Base-by-base conservation (phyloP, 768 basidiomycete species). In the Agrocybe praecox region DNA sequence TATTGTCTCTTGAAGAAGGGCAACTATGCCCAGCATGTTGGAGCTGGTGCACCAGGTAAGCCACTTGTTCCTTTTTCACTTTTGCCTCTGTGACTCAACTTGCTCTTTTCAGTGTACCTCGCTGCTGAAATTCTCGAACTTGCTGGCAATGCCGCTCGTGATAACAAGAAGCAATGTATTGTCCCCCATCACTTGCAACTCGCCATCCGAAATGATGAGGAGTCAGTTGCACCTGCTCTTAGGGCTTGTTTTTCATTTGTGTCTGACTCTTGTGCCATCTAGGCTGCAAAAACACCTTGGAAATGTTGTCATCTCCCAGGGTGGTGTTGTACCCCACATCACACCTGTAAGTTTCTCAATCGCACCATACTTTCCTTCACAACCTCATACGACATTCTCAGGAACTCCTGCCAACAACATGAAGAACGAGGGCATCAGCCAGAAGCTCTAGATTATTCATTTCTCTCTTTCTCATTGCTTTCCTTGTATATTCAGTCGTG, bases 121-220 rank as follows among this genome's bases (percentile, higher is more conserved):
- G 90, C 93, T 60, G 94, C 94, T 52, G 94, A 96, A 74, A 95
- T 96, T 72, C 88, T 96, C 57, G 94, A 96, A 73, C 81, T 96
- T 23, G 94, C 94, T 63, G 94, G 94, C 48, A 91, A 91, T 63
- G 91, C 92, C 19, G 91, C 88, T 22, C 84, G 88, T 62, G 88
- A 87, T 74, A 89, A 89, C 80, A 89, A 92, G 83, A 92, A 95
- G 80, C 89, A 92, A 67, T 93, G 94, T 89, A 96, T 96, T 68
- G 92, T 96, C 9, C 94, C 94, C 53, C 88, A 94, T 69, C 94
- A 96, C 74, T 72, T 96, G 58, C 94, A 96, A 69, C 87, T 96
- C 47, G 94, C 94, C 59, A 94, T 96, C 73, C 85, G 94, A 63
- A 93, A 95, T 72, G 92, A 94, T 58, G 92, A 95, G 71, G 92